Conservation (phyloP, 768 basidiomycete genomes). For the Podaxis mareebaensis region DNA sequence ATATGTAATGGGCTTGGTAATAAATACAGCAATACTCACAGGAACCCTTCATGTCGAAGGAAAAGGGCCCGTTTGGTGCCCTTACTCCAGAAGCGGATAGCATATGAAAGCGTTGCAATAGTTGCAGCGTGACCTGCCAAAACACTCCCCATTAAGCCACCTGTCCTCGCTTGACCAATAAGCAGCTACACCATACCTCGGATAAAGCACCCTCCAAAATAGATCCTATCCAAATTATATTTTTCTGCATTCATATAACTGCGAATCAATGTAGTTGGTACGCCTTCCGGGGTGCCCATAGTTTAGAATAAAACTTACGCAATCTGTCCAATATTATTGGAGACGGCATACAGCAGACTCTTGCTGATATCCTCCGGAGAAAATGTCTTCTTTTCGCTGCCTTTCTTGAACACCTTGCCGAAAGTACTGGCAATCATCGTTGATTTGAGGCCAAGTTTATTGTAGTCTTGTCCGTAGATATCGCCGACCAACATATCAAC, state of each 20-base stretch:
- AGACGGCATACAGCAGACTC: slow-evolving; percentile 92
- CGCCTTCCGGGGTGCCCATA: slow-evolving; percentile 1
- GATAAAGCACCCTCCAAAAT: slow-evolving; percentile 99
- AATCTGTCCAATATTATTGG: slow-evolving; percentile 99
- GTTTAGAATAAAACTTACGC: slow-evolving; percentile 65
- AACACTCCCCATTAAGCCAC: slow-evolving; percentile 17
- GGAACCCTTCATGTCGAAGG: slow-evolving; percentile 95
- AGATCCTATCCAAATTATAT: slow-evolving; percentile 93
- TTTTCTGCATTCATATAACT: slow-evolving; percentile 99
- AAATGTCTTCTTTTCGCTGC: slow-evolving; percentile 75
- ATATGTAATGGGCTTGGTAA: slow-evolving; percentile 8
- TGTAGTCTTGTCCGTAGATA: slow-evolving; percentile 98
- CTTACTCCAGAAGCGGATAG: slow-evolving; percentile 99
- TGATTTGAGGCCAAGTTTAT: slow-evolving; percentile 92
- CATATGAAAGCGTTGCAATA: slow-evolving; percentile 96
- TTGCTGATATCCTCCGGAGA: slow-evolving; percentile 92
- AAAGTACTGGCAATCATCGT: slow-evolving; percentile 98
- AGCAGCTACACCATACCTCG: slow-evolving; percentile 59
- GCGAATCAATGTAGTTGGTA: slow-evolving; percentile 7
- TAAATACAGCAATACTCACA: slow-evolving; percentile 56
- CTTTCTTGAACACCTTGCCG: slow-evolving; percentile 96
- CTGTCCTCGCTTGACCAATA: slow-evolving; percentile 9
- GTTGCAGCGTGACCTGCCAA: slow-evolving; percentile 89
- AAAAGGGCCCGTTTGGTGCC: slow-evolving; percentile 96
- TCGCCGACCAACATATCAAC: slow-evolving; percentile 99